Conservation (phyloP, 352 stramenopile species). For the Pythium biforme region DNA sequence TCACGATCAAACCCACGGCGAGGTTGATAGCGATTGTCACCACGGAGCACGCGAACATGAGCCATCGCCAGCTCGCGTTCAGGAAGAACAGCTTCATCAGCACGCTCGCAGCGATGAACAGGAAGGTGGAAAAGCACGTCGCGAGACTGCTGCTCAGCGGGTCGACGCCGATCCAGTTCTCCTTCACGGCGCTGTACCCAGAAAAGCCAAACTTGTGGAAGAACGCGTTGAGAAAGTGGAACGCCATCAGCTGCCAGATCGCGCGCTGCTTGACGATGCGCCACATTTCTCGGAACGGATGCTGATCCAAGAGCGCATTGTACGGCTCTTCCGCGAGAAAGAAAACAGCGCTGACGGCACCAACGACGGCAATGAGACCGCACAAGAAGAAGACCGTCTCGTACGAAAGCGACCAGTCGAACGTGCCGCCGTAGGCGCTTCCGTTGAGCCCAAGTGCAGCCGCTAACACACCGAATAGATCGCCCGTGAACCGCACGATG, state of each 20-base stretch:
- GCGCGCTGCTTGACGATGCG: constrained; percentile 66
- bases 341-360: constrained; percentile 37
- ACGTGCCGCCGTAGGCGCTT: constrained; percentile 56
- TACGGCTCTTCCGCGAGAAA: constrained; percentile 48
- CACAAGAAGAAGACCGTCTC: constrained; percentile 59
- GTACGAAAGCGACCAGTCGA: constrained; percentile 49
- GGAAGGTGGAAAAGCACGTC: constrained; percentile 44
- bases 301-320: constrained; percentile 25
- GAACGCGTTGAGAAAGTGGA: constrained; percentile 68
- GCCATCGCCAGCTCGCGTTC: constrained; percentile 53
- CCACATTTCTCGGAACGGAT: constrained; percentile 63
- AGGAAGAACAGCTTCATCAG: constrained; percentile 63
- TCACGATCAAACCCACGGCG: constrained; percentile 45
- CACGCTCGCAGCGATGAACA: constrained; percentile 50
- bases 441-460: constrained; percentile 66
- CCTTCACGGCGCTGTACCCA: constrained; percentile 47
- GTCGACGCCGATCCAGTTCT: constrained; percentile 58
- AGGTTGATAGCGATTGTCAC: constrained; percentile 48
- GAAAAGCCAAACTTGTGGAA: constrained; percentile 57
- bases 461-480: constrained; percentile 40
- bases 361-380: constrained; percentile 37
- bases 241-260: constrained; percentile 69
- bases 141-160: constrained; percentile 58
- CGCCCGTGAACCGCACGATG: constrained; percentile 56
- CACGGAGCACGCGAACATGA: constrained; percentile 50